Base-by-base conservation (phyloP, 495 filamentous ascomycete species). In the Aspergillus panamensis region DNA sequence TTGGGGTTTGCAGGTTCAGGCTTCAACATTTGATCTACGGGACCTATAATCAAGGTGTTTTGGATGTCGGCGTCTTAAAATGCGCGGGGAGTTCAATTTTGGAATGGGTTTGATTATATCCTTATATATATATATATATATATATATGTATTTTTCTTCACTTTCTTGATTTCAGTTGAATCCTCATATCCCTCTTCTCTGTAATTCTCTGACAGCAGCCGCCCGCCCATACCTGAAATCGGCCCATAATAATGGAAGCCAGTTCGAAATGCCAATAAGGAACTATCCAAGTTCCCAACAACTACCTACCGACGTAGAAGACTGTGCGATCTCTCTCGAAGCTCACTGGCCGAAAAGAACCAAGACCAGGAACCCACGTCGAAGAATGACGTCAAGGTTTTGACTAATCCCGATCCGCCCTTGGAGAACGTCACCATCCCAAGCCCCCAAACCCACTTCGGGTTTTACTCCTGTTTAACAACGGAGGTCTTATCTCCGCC, bases 381-480 rank as follows among this genome's bases (percentile, higher is more conserved):
- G 42, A 16, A 45, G 17, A 45, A 20, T 45, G 42, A 45, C 42
- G 42, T 45, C 42, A 45, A 20, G 42, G 20, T 45, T 45, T 45
- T 45, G 16, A 45, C 42, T 45, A 45, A 21, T 45, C 42, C 42
- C 17, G 20, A 21, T 45, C 42, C 42, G 4, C n/a, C 6, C 42
- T 45, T 45, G 42, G 42, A 45, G 42, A 17, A 45, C 42, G 42
- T 45, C 42, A 45, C 16, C 6, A 45, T 20, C 37, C 37, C 13
- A 40, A 40, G 16, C n/a, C 35, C 35, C 35, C 2, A 39, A 39
- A 39, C 35, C 35, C 35, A 39, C 35, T n/a, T n/a, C n/a, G n/a
- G n/a, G n/a, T n/a, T n/a, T n/a, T n/a, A n/a, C n/a, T 39, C 35
- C 35, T 39, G 25, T 13, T 8, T 3, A 39, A 39, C 35, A n/a